These are phyloP conservation scores for Aphanomyces euteiches DNA, from an alignment of 352 stramenopile species.

Conservation along the genomic window DNA sequence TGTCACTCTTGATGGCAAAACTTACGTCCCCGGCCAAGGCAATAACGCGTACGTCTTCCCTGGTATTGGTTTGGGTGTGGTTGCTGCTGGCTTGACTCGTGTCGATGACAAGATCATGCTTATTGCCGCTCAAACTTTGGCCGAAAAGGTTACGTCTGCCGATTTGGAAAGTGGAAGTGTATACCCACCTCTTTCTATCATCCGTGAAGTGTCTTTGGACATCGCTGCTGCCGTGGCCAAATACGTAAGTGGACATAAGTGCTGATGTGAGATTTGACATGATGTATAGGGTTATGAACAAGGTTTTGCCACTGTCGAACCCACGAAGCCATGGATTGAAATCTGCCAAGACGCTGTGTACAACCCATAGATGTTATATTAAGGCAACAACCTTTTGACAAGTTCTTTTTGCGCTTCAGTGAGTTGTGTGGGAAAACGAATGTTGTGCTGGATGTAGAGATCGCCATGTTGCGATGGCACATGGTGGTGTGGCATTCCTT, in stretches of 20 bases:
- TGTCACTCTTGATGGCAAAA: constrained; percentile 85
- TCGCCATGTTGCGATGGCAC: constrained; percentile 86
- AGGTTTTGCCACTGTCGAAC: constrained; percentile 17
- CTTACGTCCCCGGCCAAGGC: constrained; percentile 80
- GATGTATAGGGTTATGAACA: constrained; percentile 10
- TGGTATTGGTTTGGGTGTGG: constrained; percentile 91
- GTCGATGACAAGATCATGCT: constrained; percentile 82
- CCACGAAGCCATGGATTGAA: constrained; percentile 6
- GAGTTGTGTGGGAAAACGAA: constrained; percentile 91
- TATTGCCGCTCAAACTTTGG: constrained; percentile 70
- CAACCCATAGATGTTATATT: constrained; percentile 24
- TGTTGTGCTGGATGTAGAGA: constrained; percentile 94
- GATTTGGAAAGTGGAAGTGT: constrained; percentile 91
- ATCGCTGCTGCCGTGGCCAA: constrained; percentile 90
- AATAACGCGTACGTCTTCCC: constrained; percentile 99
- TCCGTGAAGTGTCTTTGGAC: constrained; percentile 90
- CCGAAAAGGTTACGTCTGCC: constrained; percentile 72
- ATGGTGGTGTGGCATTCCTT: constrained; percentile 96
- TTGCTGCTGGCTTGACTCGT: constrained; percentile 76
- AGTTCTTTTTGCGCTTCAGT: constrained; percentile 83
- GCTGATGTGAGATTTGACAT: not conserved
- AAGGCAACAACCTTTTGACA: constrained; percentile 48
- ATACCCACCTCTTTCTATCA: constrained; percentile 89
- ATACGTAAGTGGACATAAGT: constrained; percentile 43
- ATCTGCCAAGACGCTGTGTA: constrained; percentile 26